A percentile compares a stretch with the other conserved stretches of the same genome.
These are phyloP conservation scores for Trichoderma sp. DNA, from an alignment of 2,329 filamentous ascomycete species.

Conservation along the genomic window DNA sequence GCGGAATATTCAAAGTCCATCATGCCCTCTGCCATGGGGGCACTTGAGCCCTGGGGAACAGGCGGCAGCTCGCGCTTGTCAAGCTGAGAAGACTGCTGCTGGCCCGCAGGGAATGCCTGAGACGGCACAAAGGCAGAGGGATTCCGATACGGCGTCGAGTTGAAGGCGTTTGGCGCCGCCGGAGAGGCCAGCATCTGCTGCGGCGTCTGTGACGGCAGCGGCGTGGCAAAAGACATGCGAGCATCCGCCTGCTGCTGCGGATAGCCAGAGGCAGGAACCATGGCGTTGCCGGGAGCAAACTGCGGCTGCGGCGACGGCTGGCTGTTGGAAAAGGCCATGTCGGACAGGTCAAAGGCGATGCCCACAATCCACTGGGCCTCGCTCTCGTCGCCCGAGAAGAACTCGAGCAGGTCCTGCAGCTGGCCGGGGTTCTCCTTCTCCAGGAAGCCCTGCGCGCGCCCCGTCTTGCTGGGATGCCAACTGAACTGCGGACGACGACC, in stretches of 20 bases:
- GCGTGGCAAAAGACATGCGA: constrained; percentile 35
- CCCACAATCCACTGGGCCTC: constrained; percentile 60
- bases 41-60: constrained; percentile 31
- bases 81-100: constrained; percentile 34
- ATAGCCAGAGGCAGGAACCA: constrained; percentile 12
- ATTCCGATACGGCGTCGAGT: constrained; percentile 35
- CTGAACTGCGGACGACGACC: constrained; percentile 61
- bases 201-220: constrained; percentile 38
- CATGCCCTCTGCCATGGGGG: constrained; percentile 35
- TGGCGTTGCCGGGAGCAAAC: constrained; percentile 6
- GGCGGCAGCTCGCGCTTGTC: constrained; percentile 44
- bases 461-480: constrained; percentile 61
- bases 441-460: constrained; percentile 58
- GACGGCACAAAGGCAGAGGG: constrained; percentile 18
- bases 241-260: constrained; percentile 27
- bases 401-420: constrained; percentile 65
- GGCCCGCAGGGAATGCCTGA: constrained; percentile 36
- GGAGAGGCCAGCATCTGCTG: constrained; percentile 21
- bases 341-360: constrained; percentile 59
- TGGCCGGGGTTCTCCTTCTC: constrained; percentile 65
- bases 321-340: constrained; percentile 44
- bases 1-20: constrained; percentile 50
- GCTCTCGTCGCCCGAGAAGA: constrained; percentile 60
- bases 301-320: constrained; percentile 28
- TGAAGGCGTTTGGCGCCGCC: constrained; percentile 32